These are phyloP conservation scores for Croton setiger DNA, from an alignment of 441 rosid genomes.

Conservation along the genomic window DNA sequence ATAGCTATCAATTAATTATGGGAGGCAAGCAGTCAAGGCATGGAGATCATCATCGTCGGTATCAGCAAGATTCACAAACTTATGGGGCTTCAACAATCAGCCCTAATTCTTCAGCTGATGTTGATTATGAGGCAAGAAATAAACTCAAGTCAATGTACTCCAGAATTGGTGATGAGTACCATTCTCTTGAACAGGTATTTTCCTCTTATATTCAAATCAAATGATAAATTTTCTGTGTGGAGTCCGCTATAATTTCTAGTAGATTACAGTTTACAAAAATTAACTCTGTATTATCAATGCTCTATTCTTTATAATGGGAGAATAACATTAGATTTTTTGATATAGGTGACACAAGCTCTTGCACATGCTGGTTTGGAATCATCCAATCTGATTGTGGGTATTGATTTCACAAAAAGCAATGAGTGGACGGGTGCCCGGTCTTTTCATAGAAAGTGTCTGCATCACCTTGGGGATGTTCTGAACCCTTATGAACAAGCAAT, in stretches of 20 bases:
- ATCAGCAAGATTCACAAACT: neutral
- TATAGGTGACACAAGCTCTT: constrained; percentile 67
- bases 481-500: constrained; percentile 81
- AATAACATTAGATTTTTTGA: too few relatives aligned
- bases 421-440: constrained; percentile 82
- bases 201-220: neutral
- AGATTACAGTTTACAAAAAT: too few relatives aligned
- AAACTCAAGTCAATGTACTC: constrained; percentile 27
- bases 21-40: constrained; percentile 27
- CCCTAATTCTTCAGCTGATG: constrained; percentile 9
- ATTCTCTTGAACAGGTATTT: constrained; percentile 32
- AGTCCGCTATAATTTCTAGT: neutral
- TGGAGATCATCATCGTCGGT: neutral
- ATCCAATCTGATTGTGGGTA: constrained; percentile 81
- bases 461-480: constrained; percentile 41
- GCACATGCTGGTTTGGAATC: constrained; percentile 82
- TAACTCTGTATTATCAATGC: too few relatives aligned
- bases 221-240: too few relatives aligned
- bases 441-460: constrained; percentile 52
- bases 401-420: constrained; percentile 89
- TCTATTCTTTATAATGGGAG: too few relatives aligned
- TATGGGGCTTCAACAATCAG: constrained; percentile 14
- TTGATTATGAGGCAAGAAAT: constrained; percentile 24
- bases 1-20: constrained; percentile 10
- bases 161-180: constrained; percentile 34